These are phyloP conservation scores for Chlamydomonas sp. DNA, from an alignment of 139 green algal species.

Conservation along the genomic window DNA sequence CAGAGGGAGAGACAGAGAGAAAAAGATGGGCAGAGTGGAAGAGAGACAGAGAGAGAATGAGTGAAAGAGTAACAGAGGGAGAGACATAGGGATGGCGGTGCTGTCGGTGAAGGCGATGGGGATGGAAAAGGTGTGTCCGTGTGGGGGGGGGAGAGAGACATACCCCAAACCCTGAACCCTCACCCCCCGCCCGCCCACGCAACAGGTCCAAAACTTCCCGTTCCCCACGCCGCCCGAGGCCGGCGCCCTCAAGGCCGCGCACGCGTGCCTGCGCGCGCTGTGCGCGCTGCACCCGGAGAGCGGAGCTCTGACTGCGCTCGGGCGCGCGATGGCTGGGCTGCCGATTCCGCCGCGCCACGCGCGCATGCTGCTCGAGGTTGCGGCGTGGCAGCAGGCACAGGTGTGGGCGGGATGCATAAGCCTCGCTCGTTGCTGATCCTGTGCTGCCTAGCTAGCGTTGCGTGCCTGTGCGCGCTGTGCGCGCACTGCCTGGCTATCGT, in stretches of 20 bases:
- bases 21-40: too few relatives aligned
- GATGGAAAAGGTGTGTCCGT: neutral
- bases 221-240: conserved; percentile 79
- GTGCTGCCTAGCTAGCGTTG: too few relatives aligned
- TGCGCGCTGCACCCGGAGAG: conserved; percentile 39
- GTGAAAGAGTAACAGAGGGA: too few relatives aligned
- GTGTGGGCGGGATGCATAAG: neutral
- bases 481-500: too few relatives aligned
- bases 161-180: neutral
- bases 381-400: conserved; percentile 17
- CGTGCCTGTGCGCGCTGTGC: too few relatives aligned
- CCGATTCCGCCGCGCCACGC: conserved; percentile 82
- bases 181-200: neutral
- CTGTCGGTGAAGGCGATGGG: too few relatives aligned
- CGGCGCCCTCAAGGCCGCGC: conserved; percentile 45
- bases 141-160: neutral
- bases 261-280: conserved; percentile 58
- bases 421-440: too few relatives aligned
- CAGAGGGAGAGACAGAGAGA: too few relatives aligned
- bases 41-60: too few relatives aligned
- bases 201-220: conserved; percentile 78
- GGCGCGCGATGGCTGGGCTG: conserved; percentile 71
- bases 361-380: conserved; percentile 81
- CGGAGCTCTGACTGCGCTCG: conserved; percentile 62
- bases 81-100: too few relatives aligned